A percentile compares a stretch with the other conserved stretches of the same genome.
These are phyloP conservation scores for Tetrahymena thermophila DNA, from an alignment of 73 alveolate genomes.

Conservation along the genomic window DNA sequence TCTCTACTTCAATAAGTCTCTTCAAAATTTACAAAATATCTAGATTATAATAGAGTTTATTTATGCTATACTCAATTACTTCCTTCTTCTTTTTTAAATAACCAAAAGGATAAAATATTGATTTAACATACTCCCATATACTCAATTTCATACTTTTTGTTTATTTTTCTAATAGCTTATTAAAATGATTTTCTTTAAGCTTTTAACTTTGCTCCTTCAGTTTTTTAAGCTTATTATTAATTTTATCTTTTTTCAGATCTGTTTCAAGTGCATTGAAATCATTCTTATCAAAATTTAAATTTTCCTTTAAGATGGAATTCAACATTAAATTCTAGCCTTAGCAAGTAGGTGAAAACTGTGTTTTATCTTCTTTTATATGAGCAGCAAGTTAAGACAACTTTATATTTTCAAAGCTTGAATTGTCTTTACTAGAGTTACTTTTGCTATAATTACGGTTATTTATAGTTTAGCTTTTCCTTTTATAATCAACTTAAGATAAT, in stretches of 20 bases:
- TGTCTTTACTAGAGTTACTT: too few species aligned
- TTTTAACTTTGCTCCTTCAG: not conserved
- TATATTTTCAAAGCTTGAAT: too few species aligned
- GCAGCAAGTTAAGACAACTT: too few species aligned
- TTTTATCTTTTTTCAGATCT: not conserved
- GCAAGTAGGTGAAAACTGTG: too few species aligned
- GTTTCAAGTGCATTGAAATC: too few species aligned
- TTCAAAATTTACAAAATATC: slow-evolving; percentile 11
- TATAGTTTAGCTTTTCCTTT: too few species aligned
- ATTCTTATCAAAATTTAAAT: too few species aligned
- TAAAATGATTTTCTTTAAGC: not conserved
- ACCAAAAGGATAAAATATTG: not conserved
- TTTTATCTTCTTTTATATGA: too few species aligned
- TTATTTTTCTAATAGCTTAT: not conserved
- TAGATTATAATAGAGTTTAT: slow-evolving; percentile 1
- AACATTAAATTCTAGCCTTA: too few species aligned
- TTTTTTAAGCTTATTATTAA: not conserved
- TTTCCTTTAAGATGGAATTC: too few species aligned
- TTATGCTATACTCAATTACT: slow-evolving; percentile 3
- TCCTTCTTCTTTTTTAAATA: not conserved
- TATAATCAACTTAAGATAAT: too few species aligned
- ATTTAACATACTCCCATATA: not conserved
- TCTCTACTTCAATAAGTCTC: slow-evolving; percentile 17
- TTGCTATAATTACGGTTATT: too few species aligned
- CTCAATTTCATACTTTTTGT: not conserved